Conservation (phyloP, 2,329 filamentous ascomycete genomes). For the Aspergillus novofumigatus region DNA sequence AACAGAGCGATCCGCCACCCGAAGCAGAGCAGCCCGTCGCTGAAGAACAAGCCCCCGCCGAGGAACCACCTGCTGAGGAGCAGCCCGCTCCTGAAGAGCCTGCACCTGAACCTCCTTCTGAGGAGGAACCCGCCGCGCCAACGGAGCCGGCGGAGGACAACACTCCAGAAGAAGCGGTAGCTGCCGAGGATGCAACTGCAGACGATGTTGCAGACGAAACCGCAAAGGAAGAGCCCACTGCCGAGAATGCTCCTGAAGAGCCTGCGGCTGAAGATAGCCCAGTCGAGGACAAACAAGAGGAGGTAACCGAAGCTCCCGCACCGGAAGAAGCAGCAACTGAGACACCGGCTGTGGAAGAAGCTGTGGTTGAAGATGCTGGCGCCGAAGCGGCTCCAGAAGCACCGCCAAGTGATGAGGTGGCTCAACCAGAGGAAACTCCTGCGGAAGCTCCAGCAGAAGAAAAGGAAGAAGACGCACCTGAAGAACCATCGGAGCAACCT, state of each 20-base stretch:
- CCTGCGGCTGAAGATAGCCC: conserved; percentile 6
- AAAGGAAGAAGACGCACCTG: conserved; percentile 9
- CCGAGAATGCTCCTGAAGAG: conserved; percentile 11
- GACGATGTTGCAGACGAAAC: conserved; percentile 9
- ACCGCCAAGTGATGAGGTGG: conserved; percentile 7
- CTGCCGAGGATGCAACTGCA: conserved; percentile 1
- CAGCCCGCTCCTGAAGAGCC: conserved; percentile 13
- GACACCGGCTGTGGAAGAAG: conserved; percentile 6
- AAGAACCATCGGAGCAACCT: conserved; percentile 11
- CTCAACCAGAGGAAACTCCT: conserved; percentile 7
- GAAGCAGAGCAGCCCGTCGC: conserved; percentile 6
- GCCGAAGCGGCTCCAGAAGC: conserved; percentile 13
- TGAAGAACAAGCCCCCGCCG: conserved; percentile 13
- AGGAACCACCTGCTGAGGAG: conserved; percentile 14
- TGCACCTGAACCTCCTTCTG: conserved; percentile 8
- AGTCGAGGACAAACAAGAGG: conserved; percentile 10
- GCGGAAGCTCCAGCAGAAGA: conserved; percentile 11
- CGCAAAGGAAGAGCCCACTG: conserved; percentile 10
- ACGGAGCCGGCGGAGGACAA: conserved; percentile 5
- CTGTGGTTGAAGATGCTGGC: conserved; percentile 12
- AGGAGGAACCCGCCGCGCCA: conserved; percentile 12
- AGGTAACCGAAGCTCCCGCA: conserved; percentile 13
- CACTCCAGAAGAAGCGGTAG: conserved; percentile 10
- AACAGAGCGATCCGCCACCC: conserved; percentile 9
- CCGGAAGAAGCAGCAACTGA: conserved; percentile 14